Evolutionary conservation across 1,284 basidiomycete genomes (phyloP), one percentile per base, ranked within the genome.

Genomic region (Ganoderma lingzhi): DNA sequence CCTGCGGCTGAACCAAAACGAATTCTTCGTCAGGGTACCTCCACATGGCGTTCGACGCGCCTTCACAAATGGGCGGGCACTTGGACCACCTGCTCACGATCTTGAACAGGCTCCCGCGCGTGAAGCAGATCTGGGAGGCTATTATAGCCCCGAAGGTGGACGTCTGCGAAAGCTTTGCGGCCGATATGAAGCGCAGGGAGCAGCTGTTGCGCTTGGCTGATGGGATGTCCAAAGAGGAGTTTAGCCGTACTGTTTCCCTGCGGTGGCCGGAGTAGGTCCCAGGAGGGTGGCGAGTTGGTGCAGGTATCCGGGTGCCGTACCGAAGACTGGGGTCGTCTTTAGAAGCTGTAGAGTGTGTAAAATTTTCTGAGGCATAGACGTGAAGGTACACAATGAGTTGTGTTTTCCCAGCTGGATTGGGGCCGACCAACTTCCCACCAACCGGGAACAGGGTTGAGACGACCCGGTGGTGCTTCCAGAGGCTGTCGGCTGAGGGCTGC

Each of bases 61-160:
- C 5, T 5, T 45, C n/a, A 12, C 14, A 45, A 14, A 41, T 30
- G 37, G 41, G 41, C 10, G 60, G 28, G 37, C 41, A 23, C n/a
- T 5, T 30, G 37, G 15, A 62, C 9, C 19, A 30, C 41, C 41
- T 45, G 23, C 39, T 62, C 42, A 45, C 9, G 37, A 62, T 30
- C 28, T 19, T 62, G 39, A 42, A 62, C n/a, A 39, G 8, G 23
- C 44, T 62, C 8, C 41, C 60, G 9, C 41, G 28, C 39, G 10
- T 44, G 41, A 30, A 62, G n/a, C 19, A 23, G 41, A 62, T 62
- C 23, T 62, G 60, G 60, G 60, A 62, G 60, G 23, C 4, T 3
- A 32, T 10, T 9, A 8, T 32, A 9, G 19, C 17, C 19, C 30
- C 56, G 2, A 6, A 58, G 35, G 14, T 6, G 17, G 35, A 32